Evolutionary conservation across 2,329 filamentous ascomycete genomes (phyloP).

Genomic region (Neurospora sp.): DNA sequence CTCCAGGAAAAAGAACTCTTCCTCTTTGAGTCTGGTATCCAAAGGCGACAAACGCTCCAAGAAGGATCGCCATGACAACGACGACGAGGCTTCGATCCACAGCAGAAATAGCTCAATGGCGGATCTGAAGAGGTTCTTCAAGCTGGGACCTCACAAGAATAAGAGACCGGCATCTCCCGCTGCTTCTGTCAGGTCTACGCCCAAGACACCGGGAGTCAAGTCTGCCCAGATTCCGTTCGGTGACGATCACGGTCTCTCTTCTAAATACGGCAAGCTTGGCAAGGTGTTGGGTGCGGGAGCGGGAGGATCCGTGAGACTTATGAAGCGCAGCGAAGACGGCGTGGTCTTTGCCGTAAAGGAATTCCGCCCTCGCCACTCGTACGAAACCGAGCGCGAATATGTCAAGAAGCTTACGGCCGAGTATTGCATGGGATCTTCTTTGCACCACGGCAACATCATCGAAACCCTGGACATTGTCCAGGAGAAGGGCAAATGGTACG

Average conservation of each 20-base stretch:
- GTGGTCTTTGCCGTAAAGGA: slow-evolving; percentile 97
- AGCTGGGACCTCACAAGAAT: slow-evolving; percentile 59
- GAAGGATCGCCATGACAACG: slow-evolving; percentile 32
- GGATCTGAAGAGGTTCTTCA: slow-evolving; percentile 95
- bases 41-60: slow-evolving; percentile 40
- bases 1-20: slow-evolving; percentile 55
- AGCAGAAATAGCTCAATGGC: slow-evolving; percentile 73
- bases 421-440: slow-evolving; percentile 92
- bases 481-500: slow-evolving; percentile 90
- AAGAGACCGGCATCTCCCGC: slow-evolving; percentile 55
- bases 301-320: slow-evolving; percentile 83
- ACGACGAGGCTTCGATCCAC: slow-evolving; percentile 34
- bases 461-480: slow-evolving; percentile 95
- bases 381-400: slow-evolving; percentile 91
- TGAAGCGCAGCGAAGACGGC: slow-evolving; percentile 87
- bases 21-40: slow-evolving; percentile 36
- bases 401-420: slow-evolving; percentile 97
- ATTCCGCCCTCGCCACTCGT: slow-evolving; percentile 82
- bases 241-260: slow-evolving; percentile 81
- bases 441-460: slow-evolving; percentile 97
- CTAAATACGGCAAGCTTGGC: slow-evolving; percentile 92
- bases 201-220: slow-evolving; percentile 36
- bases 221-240: slow-evolving; percentile 72
- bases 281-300: slow-evolving; percentile 89
- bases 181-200: slow-evolving; percentile 39